These are phyloP conservation scores for Byssothecium circinans DNA, from an alignment of 2,329 filamentous ascomycete species.

Conservation along the genomic window DNA sequence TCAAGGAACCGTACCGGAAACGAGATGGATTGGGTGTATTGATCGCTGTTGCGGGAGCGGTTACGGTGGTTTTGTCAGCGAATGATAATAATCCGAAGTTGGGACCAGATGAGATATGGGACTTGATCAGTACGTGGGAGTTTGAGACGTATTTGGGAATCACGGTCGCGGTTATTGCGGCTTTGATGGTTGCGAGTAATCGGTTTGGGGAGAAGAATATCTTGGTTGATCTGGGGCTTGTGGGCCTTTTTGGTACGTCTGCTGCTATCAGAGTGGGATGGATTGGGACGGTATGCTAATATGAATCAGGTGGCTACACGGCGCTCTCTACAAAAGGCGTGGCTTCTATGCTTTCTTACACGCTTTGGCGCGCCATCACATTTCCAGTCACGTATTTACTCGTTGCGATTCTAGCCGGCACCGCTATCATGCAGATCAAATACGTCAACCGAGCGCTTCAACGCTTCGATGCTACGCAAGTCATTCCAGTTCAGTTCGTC, in stretches of 20 bases:
- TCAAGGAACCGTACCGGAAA: conserved; percentile 84
- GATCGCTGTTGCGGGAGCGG: conserved; percentile 82
- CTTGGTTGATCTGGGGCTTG: conserved; percentile 87
- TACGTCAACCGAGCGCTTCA: conserved; percentile 91
- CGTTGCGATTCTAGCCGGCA: conserved; percentile 75
- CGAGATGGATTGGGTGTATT: conserved; percentile 87
- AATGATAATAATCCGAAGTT: conserved; percentile 87
- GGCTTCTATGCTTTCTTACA: conserved; percentile 90
- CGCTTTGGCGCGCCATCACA: conserved; percentile 82
- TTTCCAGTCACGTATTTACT: conserved; percentile 91
- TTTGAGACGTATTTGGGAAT: conserved; percentile 89
- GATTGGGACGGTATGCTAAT: conserved; percentile 18
- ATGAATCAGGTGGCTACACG: conserved; percentile 77
- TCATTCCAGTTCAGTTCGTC: conserved; percentile 97
- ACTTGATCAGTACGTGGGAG: conserved; percentile 80
- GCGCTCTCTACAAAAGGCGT: conserved; percentile 95
- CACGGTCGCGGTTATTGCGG: conserved; percentile 70
- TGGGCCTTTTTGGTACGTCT: conserved; percentile 80
- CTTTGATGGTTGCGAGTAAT: conserved; percentile 79
- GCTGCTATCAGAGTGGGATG: neutral
- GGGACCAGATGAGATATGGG: conserved; percentile 86
- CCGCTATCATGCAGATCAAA: conserved; percentile 94
- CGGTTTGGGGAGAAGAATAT: conserved; percentile 84
- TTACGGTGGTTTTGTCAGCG: conserved; percentile 90
- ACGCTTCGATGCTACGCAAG: conserved; percentile 93